A percentile compares a stretch with the other conserved stretches of the same genome.
phyloP scores from a whole-genome alignment of 2,329 filamentous ascomycete species.

The Xylaria sp. region DNA sequence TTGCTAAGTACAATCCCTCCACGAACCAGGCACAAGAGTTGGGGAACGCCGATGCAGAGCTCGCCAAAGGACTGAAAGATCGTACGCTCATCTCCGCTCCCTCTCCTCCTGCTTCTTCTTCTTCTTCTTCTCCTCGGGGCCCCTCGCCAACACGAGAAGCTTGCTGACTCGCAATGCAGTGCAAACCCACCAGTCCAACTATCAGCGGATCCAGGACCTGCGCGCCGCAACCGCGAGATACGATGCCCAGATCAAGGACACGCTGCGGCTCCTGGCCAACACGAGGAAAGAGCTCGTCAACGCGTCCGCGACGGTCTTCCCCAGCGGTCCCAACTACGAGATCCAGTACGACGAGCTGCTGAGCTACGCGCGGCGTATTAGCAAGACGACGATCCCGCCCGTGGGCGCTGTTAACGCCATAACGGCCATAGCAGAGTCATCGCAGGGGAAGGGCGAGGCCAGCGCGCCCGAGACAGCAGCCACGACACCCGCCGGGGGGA shows the following conservation, averaged over 20 bases:
- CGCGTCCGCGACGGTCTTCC: conserved; percentile 63
- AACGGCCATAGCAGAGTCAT: conserved; percentile 28
- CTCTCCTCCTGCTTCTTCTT: background rate
- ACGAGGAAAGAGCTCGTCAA: conserved; percentile 75
- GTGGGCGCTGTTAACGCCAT: conserved; percentile 54
- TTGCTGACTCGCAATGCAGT: conserved; percentile 52
- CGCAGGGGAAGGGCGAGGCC: conserved; percentile 26
- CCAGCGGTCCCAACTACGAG: conserved; percentile 55
- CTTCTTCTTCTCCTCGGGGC: too few relatives aligned
- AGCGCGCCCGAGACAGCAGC: conserved; percentile 36
- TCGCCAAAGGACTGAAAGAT: conserved; percentile 69
- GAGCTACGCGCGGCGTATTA: conserved; percentile 78
- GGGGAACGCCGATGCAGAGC: conserved; percentile 69
- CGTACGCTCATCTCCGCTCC: conserved; percentile 49
- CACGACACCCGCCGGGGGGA: conserved; percentile 36
- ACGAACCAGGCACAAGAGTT: conserved; percentile 70
- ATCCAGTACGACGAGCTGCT: conserved; percentile 77
- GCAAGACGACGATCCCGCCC: conserved; percentile 77
- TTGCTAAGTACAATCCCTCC: conserved; percentile 82
- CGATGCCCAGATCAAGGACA: conserved; percentile 75
- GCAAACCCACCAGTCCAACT: conserved; percentile 75
- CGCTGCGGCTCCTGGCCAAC: conserved; percentile 70
- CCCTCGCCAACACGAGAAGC: too few relatives aligned
- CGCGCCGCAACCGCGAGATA: conserved; percentile 68
- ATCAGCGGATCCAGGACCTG: conserved; percentile 71